Conservation (phyloP, 208 protist species). For the Leishmania lainsoni region DNA sequence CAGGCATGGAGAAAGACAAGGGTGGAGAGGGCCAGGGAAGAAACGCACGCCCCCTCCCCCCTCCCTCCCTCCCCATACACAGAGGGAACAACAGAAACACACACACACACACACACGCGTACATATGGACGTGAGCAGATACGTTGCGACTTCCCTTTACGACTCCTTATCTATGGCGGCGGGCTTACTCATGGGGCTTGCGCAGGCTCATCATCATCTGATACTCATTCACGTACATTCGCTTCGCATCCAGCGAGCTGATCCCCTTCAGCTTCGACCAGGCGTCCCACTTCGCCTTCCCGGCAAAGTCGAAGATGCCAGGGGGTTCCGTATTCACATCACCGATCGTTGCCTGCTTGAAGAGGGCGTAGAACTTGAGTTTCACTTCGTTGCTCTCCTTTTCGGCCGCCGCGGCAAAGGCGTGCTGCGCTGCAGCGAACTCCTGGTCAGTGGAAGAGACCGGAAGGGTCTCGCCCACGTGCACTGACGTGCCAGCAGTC, state of each 20-base stretch:
- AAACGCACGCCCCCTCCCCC: background rate
- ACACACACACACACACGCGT: background rate
- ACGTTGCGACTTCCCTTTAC: background rate
- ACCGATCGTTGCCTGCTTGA: slow-evolving; percentile 87
- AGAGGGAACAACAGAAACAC: background rate
- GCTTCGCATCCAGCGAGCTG: slow-evolving; percentile 80
- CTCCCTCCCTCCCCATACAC: background rate
- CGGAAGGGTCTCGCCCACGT: slow-evolving; percentile 22
- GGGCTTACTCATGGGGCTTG: background rate
- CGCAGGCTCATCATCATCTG: slow-evolving; percentile 46
- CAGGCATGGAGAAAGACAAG: background rate
- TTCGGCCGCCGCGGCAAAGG: slow-evolving; percentile 51
- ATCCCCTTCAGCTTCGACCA: slow-evolving; percentile 89
- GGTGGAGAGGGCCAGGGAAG: background rate
- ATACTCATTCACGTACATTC: slow-evolving; percentile 76
- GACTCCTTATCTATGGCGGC: background rate
- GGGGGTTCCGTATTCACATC: slow-evolving; percentile 75
- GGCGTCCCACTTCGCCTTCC: slow-evolving; percentile 91
- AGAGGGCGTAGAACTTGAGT: slow-evolving; percentile 88
- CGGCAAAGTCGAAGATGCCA: slow-evolving; percentile 82
- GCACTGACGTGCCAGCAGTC: slow-evolving; percentile 8
- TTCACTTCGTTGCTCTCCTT: slow-evolving; percentile 66
- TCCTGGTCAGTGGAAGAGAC: slow-evolving; percentile 38
- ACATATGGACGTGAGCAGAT: background rate
- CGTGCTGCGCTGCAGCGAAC: slow-evolving; percentile 61